These are phyloP conservation scores for Meira miltonrushii DNA, from an alignment of 1,284 basidiomycete genomes.

Conservation along the genomic window DNA sequence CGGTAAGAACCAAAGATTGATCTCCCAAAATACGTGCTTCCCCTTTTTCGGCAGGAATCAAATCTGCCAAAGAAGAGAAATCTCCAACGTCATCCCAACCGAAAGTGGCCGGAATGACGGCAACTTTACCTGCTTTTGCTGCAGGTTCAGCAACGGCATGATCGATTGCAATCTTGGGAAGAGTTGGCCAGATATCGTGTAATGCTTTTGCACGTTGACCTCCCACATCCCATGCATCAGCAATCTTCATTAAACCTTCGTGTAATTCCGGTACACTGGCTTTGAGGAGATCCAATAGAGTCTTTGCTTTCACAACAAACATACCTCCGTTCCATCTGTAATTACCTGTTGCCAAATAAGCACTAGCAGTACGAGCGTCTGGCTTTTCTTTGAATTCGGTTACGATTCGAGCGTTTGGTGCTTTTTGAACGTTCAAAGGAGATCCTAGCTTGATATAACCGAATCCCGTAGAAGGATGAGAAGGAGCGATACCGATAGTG, in stretches of 20 bases:
- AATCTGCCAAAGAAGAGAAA: slow-evolving; percentile 46
- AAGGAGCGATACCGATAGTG: slow-evolving; percentile 52
- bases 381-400: slow-evolving; percentile 53
- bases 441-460: slow-evolving; percentile 53
- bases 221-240: slow-evolving; percentile 42
- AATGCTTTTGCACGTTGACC: slow-evolving; percentile 22
- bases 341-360: slow-evolving; percentile 48
- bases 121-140: slow-evolving; percentile 46
- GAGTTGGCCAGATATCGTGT: slow-evolving; percentile 40
- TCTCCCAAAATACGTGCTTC: slow-evolving; percentile 51
- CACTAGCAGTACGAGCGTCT: slow-evolving; percentile 48
- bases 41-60: slow-evolving; percentile 50
- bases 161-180: slow-evolving; percentile 52
- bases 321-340: slow-evolving; percentile 53
- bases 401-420: slow-evolving; percentile 48
- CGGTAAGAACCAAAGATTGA: slow-evolving; percentile 40
- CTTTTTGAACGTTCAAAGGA: slow-evolving; percentile 27
- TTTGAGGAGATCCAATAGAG: slow-evolving; percentile 38
- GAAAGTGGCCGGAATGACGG: slow-evolving; percentile 51
- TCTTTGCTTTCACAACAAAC: slow-evolving; percentile 51
- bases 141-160: slow-evolving; percentile 52
- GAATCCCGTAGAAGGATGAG: slow-evolving; percentile 50
- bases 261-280: slow-evolving; percentile 41
- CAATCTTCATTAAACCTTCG: slow-evolving; percentile 42
- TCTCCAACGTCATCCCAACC: slow-evolving; percentile 53